Evolutionary conservation across 2,329 filamentous ascomycete genomes (phyloP).

Genomic region (Talaromyces islandicus): DNA sequence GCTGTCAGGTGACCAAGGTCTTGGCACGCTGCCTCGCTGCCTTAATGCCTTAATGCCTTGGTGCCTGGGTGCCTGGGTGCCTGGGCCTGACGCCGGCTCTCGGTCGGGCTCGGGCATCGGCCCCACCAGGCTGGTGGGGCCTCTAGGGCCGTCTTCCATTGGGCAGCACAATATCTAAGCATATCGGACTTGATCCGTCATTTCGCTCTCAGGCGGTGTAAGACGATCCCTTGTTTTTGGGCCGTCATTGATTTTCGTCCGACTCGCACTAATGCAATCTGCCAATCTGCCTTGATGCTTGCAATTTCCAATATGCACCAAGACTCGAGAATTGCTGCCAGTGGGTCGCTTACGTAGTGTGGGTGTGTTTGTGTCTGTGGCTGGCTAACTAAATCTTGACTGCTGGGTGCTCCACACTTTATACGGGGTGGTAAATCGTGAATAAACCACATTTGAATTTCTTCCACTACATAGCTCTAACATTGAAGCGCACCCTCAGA

Average conservation of each 20-base stretch:
- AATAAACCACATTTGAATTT: neutral
- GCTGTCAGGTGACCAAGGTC: constrained; percentile 13
- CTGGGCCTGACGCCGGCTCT: neutral
- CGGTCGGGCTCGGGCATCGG: neutral
- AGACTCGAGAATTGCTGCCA: neutral
- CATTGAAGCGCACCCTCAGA: neutral
- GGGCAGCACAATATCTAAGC: neutral
- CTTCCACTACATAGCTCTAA: neutral
- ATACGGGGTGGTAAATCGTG: neutral
- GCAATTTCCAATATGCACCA: neutral
- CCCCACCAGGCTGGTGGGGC: neutral
- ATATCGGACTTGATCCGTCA: neutral
- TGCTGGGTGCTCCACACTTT: neutral
- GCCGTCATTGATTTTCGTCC: neutral
- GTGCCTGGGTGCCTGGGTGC: neutral
- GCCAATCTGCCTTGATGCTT: neutral
- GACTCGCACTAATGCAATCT: neutral
- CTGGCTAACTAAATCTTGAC: neutral
- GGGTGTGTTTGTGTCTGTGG: neutral
- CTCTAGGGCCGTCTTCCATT: neutral
- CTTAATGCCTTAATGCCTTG: neutral
- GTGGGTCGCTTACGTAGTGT: neutral
- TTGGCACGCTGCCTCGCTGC: neutral
- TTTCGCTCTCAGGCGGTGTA: neutral
- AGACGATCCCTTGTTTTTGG: neutral